A percentile compares a stretch with the other conserved stretches of the same genome.
phyloP scores from a whole-genome alignment of 2,329 filamentous ascomycete genomes.

The Fusarium nisikadoi region DNA sequence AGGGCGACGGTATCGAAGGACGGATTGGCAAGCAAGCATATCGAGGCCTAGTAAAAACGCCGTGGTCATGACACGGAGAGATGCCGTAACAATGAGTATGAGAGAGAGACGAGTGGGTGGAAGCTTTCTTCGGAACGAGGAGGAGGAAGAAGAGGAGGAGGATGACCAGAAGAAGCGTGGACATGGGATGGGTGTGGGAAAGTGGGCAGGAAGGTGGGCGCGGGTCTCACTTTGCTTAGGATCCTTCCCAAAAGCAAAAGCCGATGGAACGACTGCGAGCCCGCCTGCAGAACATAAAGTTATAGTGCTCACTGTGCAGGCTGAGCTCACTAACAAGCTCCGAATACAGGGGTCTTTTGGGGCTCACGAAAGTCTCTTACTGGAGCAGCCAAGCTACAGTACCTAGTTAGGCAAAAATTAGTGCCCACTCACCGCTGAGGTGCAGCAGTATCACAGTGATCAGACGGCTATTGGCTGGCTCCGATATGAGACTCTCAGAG shows the following conservation, averaged over 20 bases:
- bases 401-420: background rate
- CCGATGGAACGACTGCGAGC: constrained; percentile 15
- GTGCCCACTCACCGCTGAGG: constrained; percentile 4
- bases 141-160: constrained; percentile 30
- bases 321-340: constrained; percentile 8
- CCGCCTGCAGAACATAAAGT: constrained; percentile 16
- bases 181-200: constrained; percentile 18
- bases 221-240: constrained; percentile 25
- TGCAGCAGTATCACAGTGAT: background rate
- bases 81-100: constrained; percentile 28
- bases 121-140: constrained; percentile 35
- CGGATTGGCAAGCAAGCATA: constrained; percentile 45
- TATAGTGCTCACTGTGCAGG: constrained; percentile 6
- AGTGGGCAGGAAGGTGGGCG: constrained; percentile 39
- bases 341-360: constrained; percentile 21
- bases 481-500: background rate
- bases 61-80: constrained; percentile 38
- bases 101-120: constrained; percentile 45
- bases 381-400: background rate
- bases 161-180: constrained; percentile 10
- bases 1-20: constrained; percentile 37
- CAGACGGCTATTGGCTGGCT: constrained; percentile 17
- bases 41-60: constrained; percentile 35
- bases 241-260: constrained; percentile 16
- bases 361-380: background rate